phyloP scores from a whole-genome alignment of 371 early-diverging fungal species.

The Zychaea mexicana region DNA sequence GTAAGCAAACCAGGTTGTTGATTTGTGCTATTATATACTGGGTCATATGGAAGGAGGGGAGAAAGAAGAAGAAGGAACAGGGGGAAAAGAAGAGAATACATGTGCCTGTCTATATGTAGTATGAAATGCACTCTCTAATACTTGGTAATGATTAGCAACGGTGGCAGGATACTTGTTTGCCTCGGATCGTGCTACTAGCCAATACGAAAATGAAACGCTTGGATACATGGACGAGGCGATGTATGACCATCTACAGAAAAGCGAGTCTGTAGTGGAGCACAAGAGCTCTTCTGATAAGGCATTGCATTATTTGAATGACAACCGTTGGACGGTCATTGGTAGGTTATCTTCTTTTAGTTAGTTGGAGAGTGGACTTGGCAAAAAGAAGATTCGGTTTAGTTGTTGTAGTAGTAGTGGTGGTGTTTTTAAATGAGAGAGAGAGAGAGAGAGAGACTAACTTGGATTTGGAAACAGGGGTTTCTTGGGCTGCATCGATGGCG shows the following conservation, averaged over 20 bases:
- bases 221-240: conserved; percentile 50
- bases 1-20: too few species aligned
- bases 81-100: background rate
- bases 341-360: conserved; percentile 11
- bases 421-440: too few species aligned
- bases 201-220: conserved; percentile 38
- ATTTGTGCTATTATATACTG: background rate
- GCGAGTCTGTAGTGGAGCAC: background rate
- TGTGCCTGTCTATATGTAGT: too few species aligned
- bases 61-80: background rate
- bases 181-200: conserved; percentile 38
- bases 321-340: conserved; percentile 59
- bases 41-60: background rate
- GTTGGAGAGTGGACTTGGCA: background rate
- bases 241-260: conserved; percentile 17
- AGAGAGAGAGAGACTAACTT: background rate
- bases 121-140: background rate
- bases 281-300: background rate
- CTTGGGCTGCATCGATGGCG: conserved; percentile 73
- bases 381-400: background rate
- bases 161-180: conserved; percentile 51
- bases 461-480: conserved; percentile 44
- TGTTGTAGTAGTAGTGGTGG: too few species aligned
- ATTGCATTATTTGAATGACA: conserved; percentile 43
- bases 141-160: conserved; percentile 21